A percentile compares a stretch with the other conserved stretches of the same genome.
Conservation (phyloP, 257 asterid species). For the Primulina tabacum region DNA sequence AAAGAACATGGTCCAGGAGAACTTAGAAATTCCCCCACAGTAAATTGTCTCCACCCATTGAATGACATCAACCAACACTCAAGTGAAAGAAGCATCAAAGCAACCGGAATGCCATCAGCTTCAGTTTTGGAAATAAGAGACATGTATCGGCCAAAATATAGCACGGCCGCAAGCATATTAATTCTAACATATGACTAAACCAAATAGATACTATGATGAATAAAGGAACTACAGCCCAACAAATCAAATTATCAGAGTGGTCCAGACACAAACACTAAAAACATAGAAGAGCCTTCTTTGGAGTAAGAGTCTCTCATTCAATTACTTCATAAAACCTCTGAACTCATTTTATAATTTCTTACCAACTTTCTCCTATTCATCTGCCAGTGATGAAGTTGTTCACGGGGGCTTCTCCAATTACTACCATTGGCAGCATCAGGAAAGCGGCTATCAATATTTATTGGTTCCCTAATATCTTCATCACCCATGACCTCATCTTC, state of each 20-base stretch:
- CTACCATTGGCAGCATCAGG: constrained; percentile 42
- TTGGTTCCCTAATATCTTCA: constrained; percentile 46
- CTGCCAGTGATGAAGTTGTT: constrained; percentile 66
- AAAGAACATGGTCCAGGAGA: too few relatives aligned
- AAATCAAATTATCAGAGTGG: background rate
- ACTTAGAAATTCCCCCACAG: too few relatives aligned
- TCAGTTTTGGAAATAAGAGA: too few relatives aligned
- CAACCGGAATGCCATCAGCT: too few relatives aligned
- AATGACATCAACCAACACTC: too few relatives aligned
- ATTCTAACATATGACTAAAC: too few relatives aligned
- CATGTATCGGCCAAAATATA: too few relatives aligned
- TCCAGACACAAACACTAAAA: background rate
- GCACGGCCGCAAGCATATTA: too few relatives aligned
- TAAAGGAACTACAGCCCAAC: background rate
- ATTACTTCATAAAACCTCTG: background rate
- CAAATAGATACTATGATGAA: too few relatives aligned
- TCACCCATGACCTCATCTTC: constrained; percentile 56
- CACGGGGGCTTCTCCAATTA: constrained; percentile 51
- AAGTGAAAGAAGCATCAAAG: too few relatives aligned
- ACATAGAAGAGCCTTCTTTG: background rate
- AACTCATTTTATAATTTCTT: constrained; percentile 22
- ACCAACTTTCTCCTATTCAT: constrained; percentile 63
- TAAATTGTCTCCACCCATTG: too few relatives aligned
- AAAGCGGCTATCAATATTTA: constrained; percentile 47
- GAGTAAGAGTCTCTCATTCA: background rate